A percentile compares a stretch with the other conserved stretches of the same genome.
Conservation (phyloP, 2,329 filamentous ascomycete genomes). For the Microdochium bolleyi region DNA sequence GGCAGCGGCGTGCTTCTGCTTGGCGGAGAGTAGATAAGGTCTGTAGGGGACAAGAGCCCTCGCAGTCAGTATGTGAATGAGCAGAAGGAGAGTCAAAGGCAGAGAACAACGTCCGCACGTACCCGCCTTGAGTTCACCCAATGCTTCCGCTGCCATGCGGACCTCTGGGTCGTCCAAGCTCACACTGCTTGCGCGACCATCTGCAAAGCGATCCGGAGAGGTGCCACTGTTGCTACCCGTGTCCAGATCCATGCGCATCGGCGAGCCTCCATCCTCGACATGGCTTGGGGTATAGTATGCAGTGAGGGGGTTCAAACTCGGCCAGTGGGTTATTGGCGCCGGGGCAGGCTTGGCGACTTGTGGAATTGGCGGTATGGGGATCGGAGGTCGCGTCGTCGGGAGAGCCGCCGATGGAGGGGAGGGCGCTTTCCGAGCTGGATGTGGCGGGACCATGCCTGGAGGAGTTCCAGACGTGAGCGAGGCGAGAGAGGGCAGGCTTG, state of each 20-base stretch:
- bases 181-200: slow-evolving; percentile 40
- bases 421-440: slow-evolving; percentile 3
- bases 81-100: slow-evolving; percentile 1
- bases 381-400: slow-evolving; percentile 16
- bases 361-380: not conserved
- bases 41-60: slow-evolving; percentile 24
- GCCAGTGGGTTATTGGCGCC: slow-evolving; percentile 31
- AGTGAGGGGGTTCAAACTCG: slow-evolving; percentile 39
- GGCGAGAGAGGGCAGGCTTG: slow-evolving; percentile 5
- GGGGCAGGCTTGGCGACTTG: slow-evolving; percentile 6
- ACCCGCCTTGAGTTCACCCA: slow-evolving; percentile 70
- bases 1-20: slow-evolving; percentile 32
- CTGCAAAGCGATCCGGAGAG: slow-evolving; percentile 36
- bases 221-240: slow-evolving; percentile 29
- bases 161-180: slow-evolving; percentile 61
- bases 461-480: slow-evolving; percentile 1
- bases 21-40: slow-evolving; percentile 59
- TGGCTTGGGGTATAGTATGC: slow-evolving; percentile 38
- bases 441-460: not conserved
- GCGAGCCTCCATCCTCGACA: slow-evolving; percentile 33
- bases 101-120: slow-evolving; percentile 18
- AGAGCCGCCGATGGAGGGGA: slow-evolving; percentile 11
- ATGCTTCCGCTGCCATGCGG: slow-evolving; percentile 63
- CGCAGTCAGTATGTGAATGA: slow-evolving; percentile 3
- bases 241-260: slow-evolving; percentile 41